phyloP scores from a whole-genome alignment of 768 basidiomycete genomes.

The Pleurotus tuber-regium region DNA sequence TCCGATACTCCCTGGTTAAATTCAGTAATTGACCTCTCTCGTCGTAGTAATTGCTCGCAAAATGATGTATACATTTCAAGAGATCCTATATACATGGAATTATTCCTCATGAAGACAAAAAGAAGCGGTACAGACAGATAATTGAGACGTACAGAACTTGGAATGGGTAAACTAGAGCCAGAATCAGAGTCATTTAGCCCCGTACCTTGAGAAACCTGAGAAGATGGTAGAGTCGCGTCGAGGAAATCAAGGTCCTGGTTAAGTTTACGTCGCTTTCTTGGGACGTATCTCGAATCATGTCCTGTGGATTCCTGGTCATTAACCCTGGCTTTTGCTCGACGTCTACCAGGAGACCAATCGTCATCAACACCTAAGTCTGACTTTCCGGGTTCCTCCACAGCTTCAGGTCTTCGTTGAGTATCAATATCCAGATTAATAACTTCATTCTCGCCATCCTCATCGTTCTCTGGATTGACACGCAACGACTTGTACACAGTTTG shows the following conservation, averaged over 20 bases:
- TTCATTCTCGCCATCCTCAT: conserved; percentile 19
- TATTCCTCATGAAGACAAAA: neutral
- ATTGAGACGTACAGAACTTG: conserved; percentile 49
- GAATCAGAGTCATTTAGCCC: neutral
- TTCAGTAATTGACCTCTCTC: conserved; percentile 60
- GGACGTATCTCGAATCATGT: too few relatives aligned
- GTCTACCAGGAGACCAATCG: conserved; percentile 17
- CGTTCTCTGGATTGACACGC: conserved; percentile 22
- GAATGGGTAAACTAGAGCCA: conserved; percentile 25
- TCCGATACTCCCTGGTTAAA: conserved; percentile 43
- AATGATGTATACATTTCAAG: conserved; percentile 47
- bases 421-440: conserved; percentile 9
- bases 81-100: conserved; percentile 33
- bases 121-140: too few relatives aligned
- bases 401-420: conserved; percentile 10
- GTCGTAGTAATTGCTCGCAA: conserved; percentile 52
- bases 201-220: too few relatives aligned
- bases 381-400: conserved; percentile 16
- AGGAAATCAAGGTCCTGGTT: conserved; percentile 53
- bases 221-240: too few relatives aligned
- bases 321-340: conserved; percentile 10
- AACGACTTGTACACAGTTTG: conserved; percentile 35
- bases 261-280: conserved; percentile 45
- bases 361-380: conserved; percentile 13
- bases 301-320: conserved; percentile 11